Conservation (phyloP, 331 rosid genomes). For the Acacia concinna region DNA sequence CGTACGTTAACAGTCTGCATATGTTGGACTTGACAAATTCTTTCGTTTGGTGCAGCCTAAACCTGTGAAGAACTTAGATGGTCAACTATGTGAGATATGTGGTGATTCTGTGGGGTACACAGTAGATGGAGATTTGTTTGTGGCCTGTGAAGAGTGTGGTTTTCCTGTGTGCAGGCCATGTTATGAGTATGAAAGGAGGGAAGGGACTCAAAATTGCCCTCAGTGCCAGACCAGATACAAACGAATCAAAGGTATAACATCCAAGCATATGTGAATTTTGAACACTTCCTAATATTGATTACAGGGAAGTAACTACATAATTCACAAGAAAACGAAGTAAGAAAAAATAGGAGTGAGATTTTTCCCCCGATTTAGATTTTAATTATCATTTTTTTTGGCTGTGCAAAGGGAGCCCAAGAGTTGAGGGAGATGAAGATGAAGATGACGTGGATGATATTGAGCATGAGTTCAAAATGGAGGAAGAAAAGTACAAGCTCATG, state of each 20-base stretch:
- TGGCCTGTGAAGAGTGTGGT: conserved; percentile 98
- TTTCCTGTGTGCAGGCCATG: conserved; percentile 96
- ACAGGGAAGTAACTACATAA: neutral
- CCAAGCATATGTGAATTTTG: neutral
- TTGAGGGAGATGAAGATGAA: conserved; percentile 93
- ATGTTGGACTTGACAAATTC: conserved; percentile 19
- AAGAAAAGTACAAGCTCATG: conserved; percentile 53
- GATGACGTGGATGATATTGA: conserved; percentile 93
- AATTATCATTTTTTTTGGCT: conserved; percentile 17
- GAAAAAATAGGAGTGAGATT: neutral
- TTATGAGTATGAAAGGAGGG: conserved; percentile 94
- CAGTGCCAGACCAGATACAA: conserved; percentile 94
- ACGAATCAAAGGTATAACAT: conserved; percentile 76
- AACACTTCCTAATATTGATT: neutral
- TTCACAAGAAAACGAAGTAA: neutral
- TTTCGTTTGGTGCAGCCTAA: conserved; percentile 58
- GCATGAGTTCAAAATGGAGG: conserved; percentile 83
- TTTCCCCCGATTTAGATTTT: neutral
- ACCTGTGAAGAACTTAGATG: conserved; percentile 69
- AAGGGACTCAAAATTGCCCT: conserved; percentile 90
- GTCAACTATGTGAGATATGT: conserved; percentile 91
- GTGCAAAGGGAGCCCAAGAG: conserved; percentile 86
- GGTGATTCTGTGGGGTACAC: conserved; percentile 88
- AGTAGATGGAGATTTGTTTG: conserved; percentile 86
- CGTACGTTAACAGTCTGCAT: neutral